Evolutionary conservation across 1,284 basidiomycete species (phyloP), one percentile per base, ranked within the genome.

Genomic region (Cryptococcus sp.): DNA sequence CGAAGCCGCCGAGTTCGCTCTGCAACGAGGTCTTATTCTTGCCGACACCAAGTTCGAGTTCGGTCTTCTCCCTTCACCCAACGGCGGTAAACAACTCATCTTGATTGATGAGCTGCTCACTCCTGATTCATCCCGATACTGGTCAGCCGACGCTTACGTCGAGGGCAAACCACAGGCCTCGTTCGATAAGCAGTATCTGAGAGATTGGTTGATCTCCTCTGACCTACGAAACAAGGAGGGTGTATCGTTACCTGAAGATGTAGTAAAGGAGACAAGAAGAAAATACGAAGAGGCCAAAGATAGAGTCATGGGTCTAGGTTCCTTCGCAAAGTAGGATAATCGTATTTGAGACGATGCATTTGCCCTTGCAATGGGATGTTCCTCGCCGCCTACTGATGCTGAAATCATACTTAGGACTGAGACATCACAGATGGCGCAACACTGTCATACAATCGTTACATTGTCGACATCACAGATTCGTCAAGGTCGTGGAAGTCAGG

Each of bases 61-160:
- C 67, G 90, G 89, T 4, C 81, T 92, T 44, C 71, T 87, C 66
- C 58, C 67, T 52, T 53, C 62, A 14, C 57, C 70, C 43, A 52
- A 57, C 49, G 58, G 53, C 31, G 57, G 61, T 35, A 67, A 74
- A 48, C 81, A 83, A 38, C 81, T 98, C 49, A 89, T 96, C 64
- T 83, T 98, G 43, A 87, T 98, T 62, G 96, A 99, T 75, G 95
- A 99, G 73, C 85, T 91, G 14, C 84, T 99, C 52, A 98, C 96
- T 0, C 94, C 95, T 5, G 96, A 98, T 77, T 96, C 92, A 30
- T 97, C 93, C 15, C 84, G 95, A 43, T 99, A 98, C 81, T 98
- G 96, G 95, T 87, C 91, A 1, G 81, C 85, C 0, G 81, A 80
- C 11, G 82, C 79, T 3, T 98, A 96, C 78, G 76, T 79, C 42